phyloP scores from a whole-genome alignment of 1,139 yeast genomes.

The Yamadazyma songkhlaensis region DNA sequence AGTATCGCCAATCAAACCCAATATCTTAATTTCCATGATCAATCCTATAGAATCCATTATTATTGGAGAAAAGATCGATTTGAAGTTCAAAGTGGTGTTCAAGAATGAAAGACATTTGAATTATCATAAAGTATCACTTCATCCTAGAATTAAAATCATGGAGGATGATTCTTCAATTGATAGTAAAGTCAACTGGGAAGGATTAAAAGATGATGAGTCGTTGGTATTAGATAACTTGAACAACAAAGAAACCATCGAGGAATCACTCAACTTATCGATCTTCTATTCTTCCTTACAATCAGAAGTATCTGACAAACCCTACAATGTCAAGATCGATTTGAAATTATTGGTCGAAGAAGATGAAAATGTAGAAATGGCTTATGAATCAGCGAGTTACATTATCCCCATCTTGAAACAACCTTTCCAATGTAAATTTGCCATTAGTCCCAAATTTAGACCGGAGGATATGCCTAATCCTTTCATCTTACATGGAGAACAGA shows the following conservation, averaged over 20 bases:
- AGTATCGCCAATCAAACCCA: slow-evolving; percentile 23
- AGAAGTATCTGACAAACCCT: slow-evolving; percentile 8
- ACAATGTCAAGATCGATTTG: slow-evolving; percentile 21
- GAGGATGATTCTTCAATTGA: slow-evolving; percentile 16
- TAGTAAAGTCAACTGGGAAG: slow-evolving; percentile 34
- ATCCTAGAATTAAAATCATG: slow-evolving; percentile 20
- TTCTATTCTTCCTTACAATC: slow-evolving; percentile 16
- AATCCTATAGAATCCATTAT: slow-evolving; percentile 15
- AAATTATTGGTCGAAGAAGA: slow-evolving; percentile 22
- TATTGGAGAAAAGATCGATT: slow-evolving; percentile 28
- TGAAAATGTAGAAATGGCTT: slow-evolving; percentile 20
- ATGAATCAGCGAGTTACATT: slow-evolving; percentile 25
- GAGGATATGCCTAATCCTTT: slow-evolving; percentile 46
- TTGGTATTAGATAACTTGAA: slow-evolving; percentile 20
- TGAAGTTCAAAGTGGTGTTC: slow-evolving; percentile 22
- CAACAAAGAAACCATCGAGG: slow-evolving; percentile 7
- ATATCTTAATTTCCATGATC: slow-evolving; percentile 13
- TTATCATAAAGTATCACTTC: slow-evolving; percentile 20
- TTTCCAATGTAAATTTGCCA: slow-evolving; percentile 29
- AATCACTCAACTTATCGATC: slow-evolving; percentile 22
- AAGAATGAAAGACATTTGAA: slow-evolving; percentile 16
- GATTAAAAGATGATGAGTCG: slow-evolving; percentile 42
- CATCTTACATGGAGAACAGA: slow-evolving; percentile 18
- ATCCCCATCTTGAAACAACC: slow-evolving; percentile 36
- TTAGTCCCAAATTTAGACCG: slow-evolving; percentile 37